phyloP scores from a whole-genome alignment of 1,284 basidiomycete genomes.

The Puccinia novopanici region DNA sequence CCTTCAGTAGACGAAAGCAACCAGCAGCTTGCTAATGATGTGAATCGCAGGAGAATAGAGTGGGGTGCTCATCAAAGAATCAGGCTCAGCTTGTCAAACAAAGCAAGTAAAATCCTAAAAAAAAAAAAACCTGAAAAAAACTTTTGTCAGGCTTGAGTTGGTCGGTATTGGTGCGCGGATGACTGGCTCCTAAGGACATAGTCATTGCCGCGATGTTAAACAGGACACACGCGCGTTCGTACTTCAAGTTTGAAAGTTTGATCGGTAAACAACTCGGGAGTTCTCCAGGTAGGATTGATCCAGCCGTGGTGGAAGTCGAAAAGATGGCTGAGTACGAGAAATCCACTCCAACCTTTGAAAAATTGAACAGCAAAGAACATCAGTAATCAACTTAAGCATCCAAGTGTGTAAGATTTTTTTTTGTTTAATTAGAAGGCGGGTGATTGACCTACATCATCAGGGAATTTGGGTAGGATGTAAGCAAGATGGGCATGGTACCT shows the following conservation, averaged over 20 bases:
- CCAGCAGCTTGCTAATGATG: constrained; percentile 30
- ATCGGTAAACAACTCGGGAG: constrained; percentile 61
- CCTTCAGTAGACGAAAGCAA: constrained; percentile 34
- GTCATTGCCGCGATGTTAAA: constrained; percentile 83
- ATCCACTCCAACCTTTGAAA: constrained; percentile 68
- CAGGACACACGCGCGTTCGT: constrained; percentile 73
- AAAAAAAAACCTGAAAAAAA: constrained; percentile 69
- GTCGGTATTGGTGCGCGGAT: constrained; percentile 71
- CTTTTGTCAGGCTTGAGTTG: constrained; percentile 73
- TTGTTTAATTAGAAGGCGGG: constrained; percentile 52
- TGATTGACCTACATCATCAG: constrained; percentile 65
- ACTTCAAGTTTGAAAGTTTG: constrained; percentile 71
- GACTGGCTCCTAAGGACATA: constrained; percentile 69
- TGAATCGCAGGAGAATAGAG: neutral
- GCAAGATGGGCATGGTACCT: constrained; percentile 88
- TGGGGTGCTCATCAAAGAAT: neutral
- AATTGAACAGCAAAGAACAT: neutral
- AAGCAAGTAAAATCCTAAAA: neutral
- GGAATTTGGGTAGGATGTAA: constrained; percentile 73
- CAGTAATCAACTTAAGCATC: neutral
- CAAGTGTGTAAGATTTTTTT: too few species aligned
- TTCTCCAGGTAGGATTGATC: constrained; percentile 52
- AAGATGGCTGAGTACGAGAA: constrained; percentile 76
- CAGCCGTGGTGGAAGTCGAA: constrained; percentile 60
- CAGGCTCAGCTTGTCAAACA: neutral